Percentiles rank a stretch among this genome's conserved stretches.
These are phyloP conservation scores for Solanum gandarillasii DNA, from an alignment of 257 asterid species.

Conservation along the genomic window DNA sequence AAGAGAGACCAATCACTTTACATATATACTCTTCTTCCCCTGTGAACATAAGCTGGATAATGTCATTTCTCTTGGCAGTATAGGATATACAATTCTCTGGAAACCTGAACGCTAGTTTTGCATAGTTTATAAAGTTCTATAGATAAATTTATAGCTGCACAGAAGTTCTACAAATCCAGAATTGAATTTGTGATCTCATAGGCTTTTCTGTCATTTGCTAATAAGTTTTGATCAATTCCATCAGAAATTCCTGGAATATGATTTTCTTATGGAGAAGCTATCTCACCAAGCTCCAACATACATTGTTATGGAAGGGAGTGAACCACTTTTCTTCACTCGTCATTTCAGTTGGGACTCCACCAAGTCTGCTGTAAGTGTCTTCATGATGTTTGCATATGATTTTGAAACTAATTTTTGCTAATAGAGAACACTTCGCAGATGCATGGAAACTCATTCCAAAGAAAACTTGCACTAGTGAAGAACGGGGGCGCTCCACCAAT, in stretches of 20 bases:
- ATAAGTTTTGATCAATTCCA: not conserved
- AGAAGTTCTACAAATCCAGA: not conserved
- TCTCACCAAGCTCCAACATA: conserved; percentile 66
- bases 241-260: conserved; percentile 84
- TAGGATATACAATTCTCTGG: not conserved
- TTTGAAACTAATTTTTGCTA: conserved; percentile 3
- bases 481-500: conserved; percentile 44
- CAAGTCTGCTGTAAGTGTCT: conserved; percentile 63
- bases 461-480: conserved; percentile 68
- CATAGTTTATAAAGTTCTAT: not conserved
- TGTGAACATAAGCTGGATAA: not conserved
- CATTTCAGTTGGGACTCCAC: conserved; percentile 88
- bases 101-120: not conserved
- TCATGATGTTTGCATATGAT: not conserved
- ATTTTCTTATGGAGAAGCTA: conserved; percentile 80
- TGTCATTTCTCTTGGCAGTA: not conserved
- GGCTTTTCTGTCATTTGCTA: not conserved
- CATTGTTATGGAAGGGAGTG: conserved; percentile 82
- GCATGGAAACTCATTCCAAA: conserved; percentile 92
- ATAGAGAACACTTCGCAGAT: conserved; percentile 37
- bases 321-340: conserved; percentile 84
- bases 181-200: not conserved
- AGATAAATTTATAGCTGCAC: not conserved
- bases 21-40: not conserved
- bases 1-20: not conserved